A percentile compares a stretch with the other conserved stretches of the same genome.
These are phyloP conservation scores for Naematelia encephala DNA, from an alignment of 768 basidiomycete species.

Conservation along the genomic window DNA sequence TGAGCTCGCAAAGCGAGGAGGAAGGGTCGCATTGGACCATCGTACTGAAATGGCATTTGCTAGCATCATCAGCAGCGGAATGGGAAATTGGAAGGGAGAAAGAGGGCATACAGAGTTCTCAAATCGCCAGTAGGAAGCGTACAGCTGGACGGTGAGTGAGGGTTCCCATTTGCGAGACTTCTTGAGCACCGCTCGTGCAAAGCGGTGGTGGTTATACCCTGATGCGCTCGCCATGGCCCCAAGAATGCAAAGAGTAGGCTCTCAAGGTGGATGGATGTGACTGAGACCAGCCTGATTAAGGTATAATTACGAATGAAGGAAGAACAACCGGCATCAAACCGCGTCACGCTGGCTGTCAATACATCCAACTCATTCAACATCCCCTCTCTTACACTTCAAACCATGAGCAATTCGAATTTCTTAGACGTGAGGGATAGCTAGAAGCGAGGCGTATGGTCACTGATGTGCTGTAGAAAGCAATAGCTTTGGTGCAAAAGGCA, in stretches of 20 bases:
- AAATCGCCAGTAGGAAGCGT: conserved; percentile 52
- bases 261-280: not conserved
- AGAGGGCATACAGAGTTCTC: conserved; percentile 49
- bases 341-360: not conserved
- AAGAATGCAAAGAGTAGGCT: not conserved
- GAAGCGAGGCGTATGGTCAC: not conserved
- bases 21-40: conserved; percentile 54
- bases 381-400: not conserved
- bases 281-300: no score
- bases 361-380: not conserved
- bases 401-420: conserved; percentile 50
- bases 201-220: conserved; percentile 52
- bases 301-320: no score
- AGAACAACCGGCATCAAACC: not conserved
- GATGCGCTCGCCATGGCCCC: conserved; percentile 49
- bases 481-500: conserved; percentile 86
- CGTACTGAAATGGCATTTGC: conserved; percentile 51
- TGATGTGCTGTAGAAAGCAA: conserved; percentile 60
- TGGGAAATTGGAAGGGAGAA: not conserved
- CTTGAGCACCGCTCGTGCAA: conserved; percentile 52
- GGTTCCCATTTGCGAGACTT: conserved; percentile 51
- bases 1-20: conserved; percentile 53
- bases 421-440: conserved; percentile 51
- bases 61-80: conserved; percentile 13
- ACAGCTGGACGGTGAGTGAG: conserved; percentile 52